Evolutionary conservation across 2,329 filamentous ascomycete genomes (phyloP).

Genomic region (Penicillium sp.): DNA sequence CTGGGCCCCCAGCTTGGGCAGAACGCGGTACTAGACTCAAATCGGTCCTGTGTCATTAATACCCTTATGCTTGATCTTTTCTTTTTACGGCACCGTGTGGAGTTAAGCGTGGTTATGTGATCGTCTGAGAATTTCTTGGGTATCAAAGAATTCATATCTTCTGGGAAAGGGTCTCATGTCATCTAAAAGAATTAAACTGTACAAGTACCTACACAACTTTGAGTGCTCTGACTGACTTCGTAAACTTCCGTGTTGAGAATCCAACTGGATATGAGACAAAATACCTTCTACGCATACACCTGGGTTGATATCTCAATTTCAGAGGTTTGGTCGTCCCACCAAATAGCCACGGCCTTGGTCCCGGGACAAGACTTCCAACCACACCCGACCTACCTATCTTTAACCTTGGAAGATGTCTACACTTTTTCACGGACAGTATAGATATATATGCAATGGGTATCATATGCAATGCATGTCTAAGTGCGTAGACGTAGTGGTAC

Average conservation of each 20-base stretch:
- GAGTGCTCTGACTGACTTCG: background rate
- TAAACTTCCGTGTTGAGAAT: background rate
- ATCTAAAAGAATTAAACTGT: slow-evolving; percentile 3
- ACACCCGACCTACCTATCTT: no score
- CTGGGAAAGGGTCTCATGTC: background rate
- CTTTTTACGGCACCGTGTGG: slow-evolving; percentile 28
- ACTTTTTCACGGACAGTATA: background rate
- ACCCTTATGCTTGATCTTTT: slow-evolving; percentile 22
- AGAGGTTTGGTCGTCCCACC: no score
- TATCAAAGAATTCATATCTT: slow-evolving; percentile 5
- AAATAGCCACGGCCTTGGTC: no score
- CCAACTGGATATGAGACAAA: background rate
- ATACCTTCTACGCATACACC: background rate
- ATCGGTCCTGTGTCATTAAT: slow-evolving; percentile 19
- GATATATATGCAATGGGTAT: slow-evolving; percentile 16
- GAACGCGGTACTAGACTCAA: slow-evolving; percentile 66
- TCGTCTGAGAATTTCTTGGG: slow-evolving; percentile 1
- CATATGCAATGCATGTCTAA: slow-evolving; percentile 6
- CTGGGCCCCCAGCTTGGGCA: slow-evolving; percentile 80
- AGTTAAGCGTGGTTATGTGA: slow-evolving; percentile 31
- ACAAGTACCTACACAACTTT: slow-evolving; percentile 9
- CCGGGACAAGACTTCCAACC: no score
- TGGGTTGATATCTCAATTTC: no score
- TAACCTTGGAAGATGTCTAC: background rate
- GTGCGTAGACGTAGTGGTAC: background rate